Base-by-base conservation (phyloP, 2,329 filamentous ascomycete species). In the Alternaria gansuensis region DNA sequence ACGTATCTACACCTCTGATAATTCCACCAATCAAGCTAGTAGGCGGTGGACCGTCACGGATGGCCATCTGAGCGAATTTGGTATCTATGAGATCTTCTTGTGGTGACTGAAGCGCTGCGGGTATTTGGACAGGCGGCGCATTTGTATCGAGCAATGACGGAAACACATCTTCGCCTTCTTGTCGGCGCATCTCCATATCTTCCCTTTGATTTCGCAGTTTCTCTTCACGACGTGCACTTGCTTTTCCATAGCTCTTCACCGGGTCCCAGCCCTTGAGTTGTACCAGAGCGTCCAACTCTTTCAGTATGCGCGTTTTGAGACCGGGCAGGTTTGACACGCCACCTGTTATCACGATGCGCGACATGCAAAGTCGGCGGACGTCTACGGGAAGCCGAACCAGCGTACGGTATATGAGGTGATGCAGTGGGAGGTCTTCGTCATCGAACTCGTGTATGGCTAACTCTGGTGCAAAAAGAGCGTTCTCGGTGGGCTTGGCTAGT, bases 311-410 rank as follows among this genome's bases (percentile, higher is more conserved):
- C 24, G 84, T 83, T 65, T 91, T 92, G 26, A 99, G 80, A 1
- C 95, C 95, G 0, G 93, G 85, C 8, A 97, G 87, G 26, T 85
- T 85, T 5, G 92, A 88, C 46, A 90, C 90, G 2, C 92, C 92
- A 31, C 95, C 95, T 0, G 89, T 90, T 71, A 99, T 90, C 14
- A 97, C 82, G 44, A 98, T 90, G 37, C 94, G 90, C 1, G 93
- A 88, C 88, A 97, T 95, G 76, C 94, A 97, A 4, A 89, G 79
- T 1, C 90, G 89, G 24, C 95, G 88, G 4, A 93, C 88, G 76
- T 99, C 95, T 4, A 94, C 80, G 0, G 93, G 91, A 1, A 97
- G 82, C 7, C 87, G 83, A 1, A 96, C 82, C 1, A 99, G 84
- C 36, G 88, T 85, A 52, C 86, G 85, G 77, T 96, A 96, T 3